These are phyloP conservation scores for Uronychia setigera DNA, from an alignment of 73 alveolate species.

Conservation along the genomic window DNA sequence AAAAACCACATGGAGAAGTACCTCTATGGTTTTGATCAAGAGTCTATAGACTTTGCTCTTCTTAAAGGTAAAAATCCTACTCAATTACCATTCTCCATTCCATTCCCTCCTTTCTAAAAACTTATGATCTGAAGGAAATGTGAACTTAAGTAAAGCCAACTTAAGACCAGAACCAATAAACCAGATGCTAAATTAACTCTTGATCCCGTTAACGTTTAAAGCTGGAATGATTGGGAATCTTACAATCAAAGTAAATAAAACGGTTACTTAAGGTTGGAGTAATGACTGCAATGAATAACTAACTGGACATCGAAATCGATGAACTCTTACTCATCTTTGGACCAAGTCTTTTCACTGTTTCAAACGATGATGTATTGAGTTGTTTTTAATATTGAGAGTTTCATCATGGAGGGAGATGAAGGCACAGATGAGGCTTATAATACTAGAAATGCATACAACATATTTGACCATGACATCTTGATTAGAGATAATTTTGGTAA, in stretches of 20 bases:
- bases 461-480: background rate
- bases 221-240: constrained; percentile 59
- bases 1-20: constrained; percentile 51
- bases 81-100: too few relatives aligned
- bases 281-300: constrained; percentile 12
- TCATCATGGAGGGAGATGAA: background rate
- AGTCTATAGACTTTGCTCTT: constrained; percentile 28
- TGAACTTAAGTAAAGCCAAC: constrained; percentile 44
- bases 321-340: constrained; percentile 59
- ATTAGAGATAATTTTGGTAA: too few relatives aligned
- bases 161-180: constrained; percentile 55
- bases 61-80: constrained; percentile 25
- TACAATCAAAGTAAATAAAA: background rate
- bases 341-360: constrained; percentile 50
- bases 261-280: constrained; percentile 6
- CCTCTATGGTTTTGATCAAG: constrained; percentile 59
- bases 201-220: constrained; percentile 48
- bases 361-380: constrained; percentile 48
- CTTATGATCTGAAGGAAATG: constrained; percentile 12
- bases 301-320: constrained; percentile 31
- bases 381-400: background rate
- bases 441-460: background rate
- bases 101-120: too few relatives aligned
- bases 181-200: constrained; percentile 31
- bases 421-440: background rate